Evolutionary conservation across 441 rosid genomes (phyloP).

Genomic region (Adansonia madagascariensis): DNA sequence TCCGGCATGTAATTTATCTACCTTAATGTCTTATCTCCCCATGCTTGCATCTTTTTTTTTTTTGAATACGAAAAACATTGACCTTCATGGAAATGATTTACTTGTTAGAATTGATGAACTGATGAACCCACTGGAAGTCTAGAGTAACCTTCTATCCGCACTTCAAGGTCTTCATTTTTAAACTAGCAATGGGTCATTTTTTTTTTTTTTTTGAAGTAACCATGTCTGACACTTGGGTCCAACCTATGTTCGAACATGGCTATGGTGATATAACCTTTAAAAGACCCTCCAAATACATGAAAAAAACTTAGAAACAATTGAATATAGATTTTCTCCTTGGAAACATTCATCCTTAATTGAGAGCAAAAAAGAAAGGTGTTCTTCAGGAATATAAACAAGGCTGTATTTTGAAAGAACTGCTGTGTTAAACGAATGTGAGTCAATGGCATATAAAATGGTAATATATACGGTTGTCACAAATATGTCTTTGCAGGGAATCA

Average conservation of each 20-base stretch:
- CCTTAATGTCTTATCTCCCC: constrained; percentile 15
- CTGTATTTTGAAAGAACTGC: background rate
- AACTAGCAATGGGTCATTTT: background rate
- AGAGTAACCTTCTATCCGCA: background rate
- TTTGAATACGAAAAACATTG: background rate
- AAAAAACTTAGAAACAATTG: too few relatives aligned
- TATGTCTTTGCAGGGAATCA: constrained; percentile 58
- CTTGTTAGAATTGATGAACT: constrained; percentile 11
- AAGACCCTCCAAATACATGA: too few relatives aligned
- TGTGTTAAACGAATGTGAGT: background rate
- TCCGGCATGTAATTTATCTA: constrained; percentile 65
- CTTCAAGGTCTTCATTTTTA: background rate
- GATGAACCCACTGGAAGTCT: background rate
- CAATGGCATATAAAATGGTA: constrained; percentile 3
- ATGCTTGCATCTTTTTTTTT: background rate
- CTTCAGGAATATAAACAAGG: background rate
- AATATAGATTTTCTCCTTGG: background rate
- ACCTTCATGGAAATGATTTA: background rate
- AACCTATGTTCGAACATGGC: too few relatives aligned
- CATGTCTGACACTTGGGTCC: too few relatives aligned
- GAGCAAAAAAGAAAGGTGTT: background rate
- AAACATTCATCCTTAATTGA: background rate
- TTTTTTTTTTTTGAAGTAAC: too few relatives aligned
- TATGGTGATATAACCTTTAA: too few relatives aligned
- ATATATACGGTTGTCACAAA: constrained; percentile 7